A percentile compares a stretch with the other conserved stretches of the same genome.
These are phyloP conservation scores for Penicillium sp. DNA, from an alignment of 2,329 filamentous ascomycete genomes.

Conservation along the genomic window DNA sequence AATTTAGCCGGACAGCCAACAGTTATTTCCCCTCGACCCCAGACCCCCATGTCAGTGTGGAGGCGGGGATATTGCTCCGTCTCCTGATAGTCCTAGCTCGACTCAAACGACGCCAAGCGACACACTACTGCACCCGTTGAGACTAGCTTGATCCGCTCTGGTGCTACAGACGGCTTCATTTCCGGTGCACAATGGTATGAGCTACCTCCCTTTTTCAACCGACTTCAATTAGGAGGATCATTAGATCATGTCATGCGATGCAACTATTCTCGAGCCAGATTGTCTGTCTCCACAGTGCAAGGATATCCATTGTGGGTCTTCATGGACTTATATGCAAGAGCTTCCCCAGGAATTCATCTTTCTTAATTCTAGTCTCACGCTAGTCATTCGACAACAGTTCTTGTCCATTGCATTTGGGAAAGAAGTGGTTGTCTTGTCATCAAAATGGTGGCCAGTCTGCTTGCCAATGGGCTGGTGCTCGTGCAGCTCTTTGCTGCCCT, in stretches of 20 bases:
- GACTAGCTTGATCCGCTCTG: neutral
- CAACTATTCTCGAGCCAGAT: neutral
- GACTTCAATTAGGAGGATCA: neutral
- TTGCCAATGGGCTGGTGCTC: constrained; percentile 28
- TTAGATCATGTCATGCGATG: neutral
- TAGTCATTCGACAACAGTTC: neutral
- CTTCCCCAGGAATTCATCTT: neutral
- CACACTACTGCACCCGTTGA: neutral
- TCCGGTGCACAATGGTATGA: constrained; percentile 1
- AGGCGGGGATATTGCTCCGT: constrained; percentile 16
- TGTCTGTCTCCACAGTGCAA: neutral
- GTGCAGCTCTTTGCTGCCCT: constrained; percentile 24
- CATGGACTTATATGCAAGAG: neutral
- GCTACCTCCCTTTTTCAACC: neutral
- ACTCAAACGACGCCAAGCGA: neutral
- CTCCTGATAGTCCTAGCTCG: constrained; percentile 17
- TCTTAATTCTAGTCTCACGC: neutral
- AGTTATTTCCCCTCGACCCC: neutral
- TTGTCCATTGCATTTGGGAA: neutral
- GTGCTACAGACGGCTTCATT: constrained; percentile 9
- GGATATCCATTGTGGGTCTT: neutral
- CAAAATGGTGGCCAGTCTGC: constrained; percentile 16
- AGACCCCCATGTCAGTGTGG: neutral
- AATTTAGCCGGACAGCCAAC: constrained; percentile 14
- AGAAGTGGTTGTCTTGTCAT: neutral